Conservation (phyloP, 495 filamentous ascomycete genomes). For the Penicillium odoratum region DNA sequence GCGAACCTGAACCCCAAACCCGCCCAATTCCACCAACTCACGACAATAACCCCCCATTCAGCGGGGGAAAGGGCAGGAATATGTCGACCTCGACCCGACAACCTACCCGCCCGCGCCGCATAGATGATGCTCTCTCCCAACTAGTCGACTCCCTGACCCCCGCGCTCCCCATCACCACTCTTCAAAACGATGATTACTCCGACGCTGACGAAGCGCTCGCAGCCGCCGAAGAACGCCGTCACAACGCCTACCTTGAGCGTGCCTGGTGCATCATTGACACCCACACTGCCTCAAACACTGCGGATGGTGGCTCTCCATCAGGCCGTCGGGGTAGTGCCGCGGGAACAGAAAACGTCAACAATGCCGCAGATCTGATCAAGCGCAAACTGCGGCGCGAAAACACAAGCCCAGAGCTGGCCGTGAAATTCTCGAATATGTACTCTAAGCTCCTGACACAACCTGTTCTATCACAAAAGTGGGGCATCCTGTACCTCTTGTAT, state of each 20-base stretch:
- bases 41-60: slow-evolving; percentile 4
- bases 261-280: slow-evolving; percentile 46
- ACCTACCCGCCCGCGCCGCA: slow-evolving; percentile 43
- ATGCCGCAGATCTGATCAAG: slow-evolving; percentile 89
- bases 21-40: slow-evolving; percentile 10
- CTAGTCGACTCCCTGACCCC: slow-evolving; percentile 54
- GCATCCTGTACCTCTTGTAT: slow-evolving; percentile 86
- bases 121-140: slow-evolving; percentile 57
- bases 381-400: slow-evolving; percentile 75
- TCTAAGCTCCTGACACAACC: slow-evolving; percentile 83
- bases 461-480: slow-evolving; percentile 94
- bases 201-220: slow-evolving; percentile 47
- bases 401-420: slow-evolving; percentile 76
- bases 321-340: slow-evolving; percentile 38
- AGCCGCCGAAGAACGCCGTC: slow-evolving; percentile 45
- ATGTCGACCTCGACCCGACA: slow-evolving; percentile 40
- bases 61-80: slow-evolving; percentile 19
- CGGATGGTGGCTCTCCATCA: slow-evolving; percentile 33
- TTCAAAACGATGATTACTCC: slow-evolving; percentile 36
- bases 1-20: slow-evolving; percentile 5
- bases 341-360: slow-evolving; percentile 66
- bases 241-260: slow-evolving; percentile 41
- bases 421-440: slow-evolving; percentile 85
- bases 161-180: slow-evolving; percentile 32
- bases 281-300: slow-evolving; percentile 23